phyloP scores from a whole-genome alignment of 2,329 filamentous ascomycete species.

The Clonostachys chloroleuca region DNA sequence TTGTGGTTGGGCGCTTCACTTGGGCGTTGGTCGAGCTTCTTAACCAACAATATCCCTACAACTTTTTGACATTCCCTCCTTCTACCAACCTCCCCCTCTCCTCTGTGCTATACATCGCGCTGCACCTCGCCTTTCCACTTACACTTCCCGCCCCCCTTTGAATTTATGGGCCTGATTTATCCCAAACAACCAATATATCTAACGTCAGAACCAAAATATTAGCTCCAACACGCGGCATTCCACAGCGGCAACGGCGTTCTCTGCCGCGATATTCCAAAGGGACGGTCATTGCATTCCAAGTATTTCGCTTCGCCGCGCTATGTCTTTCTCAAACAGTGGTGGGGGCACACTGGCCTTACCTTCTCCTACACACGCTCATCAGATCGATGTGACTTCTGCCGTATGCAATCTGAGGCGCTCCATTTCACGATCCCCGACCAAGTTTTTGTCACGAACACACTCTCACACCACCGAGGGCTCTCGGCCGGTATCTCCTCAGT shows the following conservation, averaged over 20 bases:
- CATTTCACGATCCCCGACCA: conserved; percentile 89
- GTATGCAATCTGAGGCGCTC: conserved; percentile 83
- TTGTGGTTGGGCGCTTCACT: too few relatives aligned
- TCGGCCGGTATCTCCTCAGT: conserved; percentile 39
- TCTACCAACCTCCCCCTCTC: too few relatives aligned
- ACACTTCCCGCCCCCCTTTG: too few relatives aligned
- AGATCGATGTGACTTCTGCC: conserved; percentile 76
- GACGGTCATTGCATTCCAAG: conserved; percentile 17
- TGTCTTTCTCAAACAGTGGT: conserved; percentile 55
- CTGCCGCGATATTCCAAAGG: not conserved
- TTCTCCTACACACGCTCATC: conserved; percentile 78
- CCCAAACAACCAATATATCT: too few relatives aligned
- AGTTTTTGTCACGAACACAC: conserved; percentile 58
- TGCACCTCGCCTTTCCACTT: too few relatives aligned
- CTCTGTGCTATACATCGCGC: too few relatives aligned
- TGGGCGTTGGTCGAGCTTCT: too few relatives aligned
- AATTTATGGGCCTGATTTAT: too few relatives aligned
- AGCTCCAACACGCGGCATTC: conserved; percentile 14
- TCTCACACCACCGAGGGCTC: conserved; percentile 45
- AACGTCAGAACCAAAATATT: too few relatives aligned
- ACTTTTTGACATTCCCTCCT: too few relatives aligned
- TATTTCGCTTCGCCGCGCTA: conserved; percentile 11
- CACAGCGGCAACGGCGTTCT: conserved; percentile 11
- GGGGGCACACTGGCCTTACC: conserved; percentile 82
- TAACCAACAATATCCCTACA: too few relatives aligned